These are phyloP conservation scores for Colletotrichum neosansevieriae DNA, from an alignment of 2,329 filamentous ascomycete genomes.

Conservation along the genomic window DNA sequence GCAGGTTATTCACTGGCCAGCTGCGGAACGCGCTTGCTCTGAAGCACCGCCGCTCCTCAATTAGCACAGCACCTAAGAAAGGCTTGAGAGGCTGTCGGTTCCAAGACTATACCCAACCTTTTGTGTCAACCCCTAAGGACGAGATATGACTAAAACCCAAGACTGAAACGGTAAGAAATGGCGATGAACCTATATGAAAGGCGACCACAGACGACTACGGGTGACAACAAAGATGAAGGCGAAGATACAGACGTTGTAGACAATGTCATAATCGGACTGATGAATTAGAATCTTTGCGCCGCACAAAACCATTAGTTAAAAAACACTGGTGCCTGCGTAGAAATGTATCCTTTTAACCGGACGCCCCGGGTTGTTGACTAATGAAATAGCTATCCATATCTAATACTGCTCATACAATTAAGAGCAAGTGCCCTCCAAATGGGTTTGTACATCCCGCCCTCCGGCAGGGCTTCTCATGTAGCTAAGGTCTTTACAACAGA, in stretches of 20 bases:
- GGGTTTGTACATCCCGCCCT: constrained; percentile 38
- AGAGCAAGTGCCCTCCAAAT: constrained; percentile 24
- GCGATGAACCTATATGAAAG: too few relatives aligned
- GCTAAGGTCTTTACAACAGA: constrained; percentile 50
- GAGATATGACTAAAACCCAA: too few relatives aligned
- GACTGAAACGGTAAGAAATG: too few relatives aligned
- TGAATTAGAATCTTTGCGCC: not conserved
- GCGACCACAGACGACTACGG: too few relatives aligned
- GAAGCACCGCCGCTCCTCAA: too few relatives aligned
- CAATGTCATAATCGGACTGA: not conserved
- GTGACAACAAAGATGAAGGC: too few relatives aligned
- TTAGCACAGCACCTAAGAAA: too few relatives aligned
- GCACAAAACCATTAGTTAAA: constrained; percentile 21
- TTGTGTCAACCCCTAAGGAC: too few relatives aligned
- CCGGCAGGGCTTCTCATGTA: constrained; percentile 1
- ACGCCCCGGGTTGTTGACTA: constrained; percentile 22
- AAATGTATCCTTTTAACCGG: constrained; percentile 13
- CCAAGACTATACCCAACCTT: too few relatives aligned
- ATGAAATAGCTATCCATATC: constrained; percentile 31
- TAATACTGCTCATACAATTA: constrained; percentile 32
- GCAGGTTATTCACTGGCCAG: too few relatives aligned
- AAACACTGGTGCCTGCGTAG: constrained; percentile 22
- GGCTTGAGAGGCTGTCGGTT: too few relatives aligned
- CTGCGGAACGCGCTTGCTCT: too few relatives aligned
- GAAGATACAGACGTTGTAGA: not conserved